Conservation (phyloP, 306 rosid genomes). For the Casuarina cunninghamiana region DNA sequence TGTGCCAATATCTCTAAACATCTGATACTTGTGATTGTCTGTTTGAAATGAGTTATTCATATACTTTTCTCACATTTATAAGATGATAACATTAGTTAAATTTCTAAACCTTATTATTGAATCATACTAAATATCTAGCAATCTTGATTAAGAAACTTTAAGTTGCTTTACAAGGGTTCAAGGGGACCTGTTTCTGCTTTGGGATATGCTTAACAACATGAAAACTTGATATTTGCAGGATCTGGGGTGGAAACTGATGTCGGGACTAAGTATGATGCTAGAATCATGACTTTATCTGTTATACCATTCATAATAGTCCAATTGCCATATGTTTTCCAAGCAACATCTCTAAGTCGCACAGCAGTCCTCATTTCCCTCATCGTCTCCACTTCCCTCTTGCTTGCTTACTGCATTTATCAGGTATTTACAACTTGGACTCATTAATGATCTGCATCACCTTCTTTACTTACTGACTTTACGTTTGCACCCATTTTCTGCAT, state of each 20-base stretch:
- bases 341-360: conserved; percentile 68
- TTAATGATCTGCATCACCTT: neutral
- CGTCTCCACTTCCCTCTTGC: conserved; percentile 52
- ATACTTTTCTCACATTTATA: neutral
- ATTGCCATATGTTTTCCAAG: conserved; percentile 70
- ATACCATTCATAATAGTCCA: conserved; percentile 87
- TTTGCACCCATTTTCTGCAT: too few species aligned
- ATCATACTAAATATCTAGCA: too few species aligned
- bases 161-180: too few species aligned
- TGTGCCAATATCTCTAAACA: too few species aligned
- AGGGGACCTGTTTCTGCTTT: neutral
- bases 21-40: too few species aligned
- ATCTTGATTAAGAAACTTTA: too few species aligned
- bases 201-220: too few species aligned
- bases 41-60: too few species aligned
- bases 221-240: conserved; percentile 43
- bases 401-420: conserved; percentile 83
- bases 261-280: conserved; percentile 92
- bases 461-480: too few species aligned
- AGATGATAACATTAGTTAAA: too few species aligned
- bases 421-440: conserved; percentile 31
- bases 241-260: conserved; percentile 97
- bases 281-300: conserved; percentile 74
- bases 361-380: conserved; percentile 78
- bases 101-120: too few species aligned